phyloP scores from a whole-genome alignment of 257 asterid species.

The Fraxinus americana region DNA sequence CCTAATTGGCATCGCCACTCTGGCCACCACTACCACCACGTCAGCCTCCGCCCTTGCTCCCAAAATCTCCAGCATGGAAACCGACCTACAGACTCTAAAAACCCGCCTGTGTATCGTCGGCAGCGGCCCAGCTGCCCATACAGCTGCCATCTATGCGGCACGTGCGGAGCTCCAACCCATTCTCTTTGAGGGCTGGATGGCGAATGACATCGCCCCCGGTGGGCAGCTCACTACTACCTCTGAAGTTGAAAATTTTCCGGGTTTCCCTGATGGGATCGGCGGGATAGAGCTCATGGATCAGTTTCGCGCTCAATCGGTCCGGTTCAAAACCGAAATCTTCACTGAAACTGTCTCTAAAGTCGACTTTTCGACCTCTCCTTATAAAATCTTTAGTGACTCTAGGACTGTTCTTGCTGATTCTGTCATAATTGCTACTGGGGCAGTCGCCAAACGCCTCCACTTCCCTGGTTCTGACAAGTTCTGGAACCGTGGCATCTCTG shows the following conservation, averaged over 20 bases:
- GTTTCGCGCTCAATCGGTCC: constrained; percentile 63
- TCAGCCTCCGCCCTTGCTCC: constrained; percentile 29
- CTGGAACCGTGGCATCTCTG: constrained; percentile 94
- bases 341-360: constrained; percentile 77
- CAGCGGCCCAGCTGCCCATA: constrained; percentile 96
- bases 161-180: constrained; percentile 90
- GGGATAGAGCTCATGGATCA: constrained; percentile 74
- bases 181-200: constrained; percentile 97
- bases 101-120: constrained; percentile 90
- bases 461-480: constrained; percentile 71
- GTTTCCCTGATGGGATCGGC: constrained; percentile 79
- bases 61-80: constrained; percentile 56
- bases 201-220: constrained; percentile 94
- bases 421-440: constrained; percentile 82
- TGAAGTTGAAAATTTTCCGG: constrained; percentile 94
- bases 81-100: constrained; percentile 44
- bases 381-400: constrained; percentile 53
- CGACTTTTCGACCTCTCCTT: constrained; percentile 62
- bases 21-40: constrained; percentile 27
- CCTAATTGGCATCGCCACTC: constrained; percentile 47
- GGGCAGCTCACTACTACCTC: constrained; percentile 97
- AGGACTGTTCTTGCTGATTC: constrained; percentile 75
- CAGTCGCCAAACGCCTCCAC: constrained; percentile 71
- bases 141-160: constrained; percentile 98
- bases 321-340: constrained; percentile 65